Conservation (phyloP, 148 eudicot genomes). For the Cornus controversa region DNA sequence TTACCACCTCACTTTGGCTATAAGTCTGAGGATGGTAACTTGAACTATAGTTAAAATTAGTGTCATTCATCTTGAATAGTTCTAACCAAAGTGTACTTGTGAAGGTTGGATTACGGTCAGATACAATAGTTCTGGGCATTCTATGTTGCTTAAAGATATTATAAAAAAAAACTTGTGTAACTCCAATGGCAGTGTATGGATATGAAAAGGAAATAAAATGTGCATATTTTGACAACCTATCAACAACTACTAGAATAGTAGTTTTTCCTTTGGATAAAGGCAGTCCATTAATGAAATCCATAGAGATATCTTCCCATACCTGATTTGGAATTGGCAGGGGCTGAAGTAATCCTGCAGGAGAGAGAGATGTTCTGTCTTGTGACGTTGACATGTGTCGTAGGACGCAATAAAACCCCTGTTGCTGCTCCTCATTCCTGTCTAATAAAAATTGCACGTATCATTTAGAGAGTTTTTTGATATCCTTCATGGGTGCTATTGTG, state of each 20-base stretch:
- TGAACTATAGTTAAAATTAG: no score
- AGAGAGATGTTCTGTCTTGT: not conserved
- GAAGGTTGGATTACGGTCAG: not conserved
- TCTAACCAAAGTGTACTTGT: no score
- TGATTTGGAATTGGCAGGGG: conserved; percentile 1
- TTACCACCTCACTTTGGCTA: no score
- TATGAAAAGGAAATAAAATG: not conserved
- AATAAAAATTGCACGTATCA: not conserved
- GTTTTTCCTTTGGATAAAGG: not conserved
- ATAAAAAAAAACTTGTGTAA: not conserved
- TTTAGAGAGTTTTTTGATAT: not conserved
- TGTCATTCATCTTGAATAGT: no score
- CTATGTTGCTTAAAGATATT: not conserved
- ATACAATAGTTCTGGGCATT: not conserved
- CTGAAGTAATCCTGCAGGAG: not conserved
- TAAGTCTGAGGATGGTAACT: no score
- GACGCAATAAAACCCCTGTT: not conserved
- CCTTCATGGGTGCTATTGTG: not conserved
- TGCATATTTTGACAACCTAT: not conserved
- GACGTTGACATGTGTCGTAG: not conserved
- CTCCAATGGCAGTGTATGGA: not conserved
- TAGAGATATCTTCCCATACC: not conserved
- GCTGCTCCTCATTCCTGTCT: not conserved
- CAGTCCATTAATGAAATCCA: conserved; percentile 5
- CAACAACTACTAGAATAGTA: not conserved